phyloP scores from a whole-genome alignment of 2,329 filamentous ascomycete species.

The Akanthomyces muscarius region DNA sequence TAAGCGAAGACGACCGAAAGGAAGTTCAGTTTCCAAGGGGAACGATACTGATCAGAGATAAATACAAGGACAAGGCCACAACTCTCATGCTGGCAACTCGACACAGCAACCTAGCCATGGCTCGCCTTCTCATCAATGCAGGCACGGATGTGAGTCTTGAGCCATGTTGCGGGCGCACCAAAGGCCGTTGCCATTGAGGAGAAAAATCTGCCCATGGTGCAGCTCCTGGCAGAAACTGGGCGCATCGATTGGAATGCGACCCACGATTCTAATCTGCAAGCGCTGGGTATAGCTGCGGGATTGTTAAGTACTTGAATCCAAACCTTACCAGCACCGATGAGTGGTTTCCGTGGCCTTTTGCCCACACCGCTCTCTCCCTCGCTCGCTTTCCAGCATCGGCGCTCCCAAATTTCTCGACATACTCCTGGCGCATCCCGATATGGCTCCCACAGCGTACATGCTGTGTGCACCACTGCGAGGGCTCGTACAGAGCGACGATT shows the following conservation, averaged over 20 bases:
- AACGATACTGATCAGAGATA: neutral
- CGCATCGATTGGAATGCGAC: too few relatives aligned
- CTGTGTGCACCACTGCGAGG: too few relatives aligned
- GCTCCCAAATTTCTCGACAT: too few relatives aligned
- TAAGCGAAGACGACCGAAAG: too few relatives aligned
- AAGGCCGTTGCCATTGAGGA: too few relatives aligned
- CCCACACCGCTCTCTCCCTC: neutral
- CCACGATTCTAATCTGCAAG: too few relatives aligned
- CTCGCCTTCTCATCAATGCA: neutral
- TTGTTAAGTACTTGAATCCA: neutral
- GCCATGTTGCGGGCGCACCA: neutral
- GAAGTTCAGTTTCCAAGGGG: too few relatives aligned
- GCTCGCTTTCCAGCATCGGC: neutral
- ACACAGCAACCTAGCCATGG: neutral
- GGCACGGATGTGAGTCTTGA: neutral
- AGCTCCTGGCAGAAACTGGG: too few relatives aligned
- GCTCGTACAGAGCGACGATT: too few relatives aligned
- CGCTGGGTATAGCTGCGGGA: neutral
- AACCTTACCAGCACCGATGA: neutral
- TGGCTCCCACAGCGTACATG: too few relatives aligned
- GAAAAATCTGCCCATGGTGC: too few relatives aligned
- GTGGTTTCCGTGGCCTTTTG: neutral
- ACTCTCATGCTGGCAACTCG: neutral
- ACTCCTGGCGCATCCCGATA: too few relatives aligned
- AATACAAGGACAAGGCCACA: neutral